Base-by-base conservation (phyloP, 768 basidiomycete genomes). In the Pisolithus tinctorius region DNA sequence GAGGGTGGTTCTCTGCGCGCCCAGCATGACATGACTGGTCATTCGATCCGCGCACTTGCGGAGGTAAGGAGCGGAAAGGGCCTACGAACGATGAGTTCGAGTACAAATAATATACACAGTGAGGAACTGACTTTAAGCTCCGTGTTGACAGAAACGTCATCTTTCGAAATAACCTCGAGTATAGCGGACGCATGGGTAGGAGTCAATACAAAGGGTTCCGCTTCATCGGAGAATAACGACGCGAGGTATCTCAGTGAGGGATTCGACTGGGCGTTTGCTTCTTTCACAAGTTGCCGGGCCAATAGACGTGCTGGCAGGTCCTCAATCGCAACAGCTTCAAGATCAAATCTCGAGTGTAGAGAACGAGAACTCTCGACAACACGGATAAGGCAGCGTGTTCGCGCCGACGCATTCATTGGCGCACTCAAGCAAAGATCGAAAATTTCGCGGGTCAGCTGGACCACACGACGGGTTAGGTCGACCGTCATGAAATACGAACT, bases 401-500 rank as follows among this genome's bases (percentile, higher is more conserved):
- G 72, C 20, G 63, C 62, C 11, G 51, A 52, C 1, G 66, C 54
- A 1, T 71, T 57, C 2, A 69, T 65, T 8, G 60, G 54, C 54
- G 72, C 76, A 31, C 63, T 64, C 29, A 74, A 57, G 51, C 74
- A 74, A 52, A 64, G 73, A 45, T 78, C 66, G 53, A 80, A 74
- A 23, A 73, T 64, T 30, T 66, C 63, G 30, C 70, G 62, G 27
- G 72, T 58, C 14, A 74, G 61, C 34, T 74, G 73, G 13, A 72
- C 65, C 10, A 73, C 63, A 30, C 65, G 69, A 31, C 74, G 76
- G 43, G 71, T 57, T 40, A 81, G 57, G 57, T 84, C 80, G 14
- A 64, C 59, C 8, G 82, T 68, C 46, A 81, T 78, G 68, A 75
- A 77, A 31, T 75, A 72, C 11, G 71, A 74, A 40, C 71, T 69